Conservation (phyloP, 495 filamentous ascomycete species). For the Paragyromitra xinjiangensis region DNA sequence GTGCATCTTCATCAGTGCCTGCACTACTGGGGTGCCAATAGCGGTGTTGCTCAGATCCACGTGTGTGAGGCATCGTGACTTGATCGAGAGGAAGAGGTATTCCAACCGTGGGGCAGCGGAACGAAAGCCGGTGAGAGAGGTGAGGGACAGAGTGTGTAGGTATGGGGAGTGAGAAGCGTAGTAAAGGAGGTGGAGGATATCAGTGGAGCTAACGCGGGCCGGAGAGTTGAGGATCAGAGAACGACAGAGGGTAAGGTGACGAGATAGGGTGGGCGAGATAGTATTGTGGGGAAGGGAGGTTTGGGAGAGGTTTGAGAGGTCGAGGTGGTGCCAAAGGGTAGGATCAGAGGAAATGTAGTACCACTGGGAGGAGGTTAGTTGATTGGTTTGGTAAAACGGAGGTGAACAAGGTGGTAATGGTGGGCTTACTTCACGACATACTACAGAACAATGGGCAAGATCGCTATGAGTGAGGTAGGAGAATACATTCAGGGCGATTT, state of each 20-base stretch:
- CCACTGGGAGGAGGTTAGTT: conserved; percentile 45
- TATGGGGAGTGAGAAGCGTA: conserved; percentile 32
- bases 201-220: conserved; percentile 13
- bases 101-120: conserved; percentile 32
- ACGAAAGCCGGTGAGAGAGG: conserved; percentile 38
- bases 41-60: conserved; percentile 49
- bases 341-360: conserved; percentile 50
- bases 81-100: conserved; percentile 46
- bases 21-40: conserved; percentile 45
- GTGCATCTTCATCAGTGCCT: conserved; percentile 47
- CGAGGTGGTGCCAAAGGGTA: conserved; percentile 47
- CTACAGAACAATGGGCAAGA: conserved; percentile 44
- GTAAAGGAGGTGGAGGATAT: conserved; percentile 38
- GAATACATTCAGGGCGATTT: conserved; percentile 54
- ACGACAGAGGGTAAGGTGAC: conserved; percentile 32
- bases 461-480: conserved; percentile 50
- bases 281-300: conserved; percentile 34
- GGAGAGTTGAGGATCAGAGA: conserved; percentile 47
- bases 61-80: conserved; percentile 34
- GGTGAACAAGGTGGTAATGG: background rate
- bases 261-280: conserved; percentile 29
- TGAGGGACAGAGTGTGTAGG: conserved; percentile 31
- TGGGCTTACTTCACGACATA: conserved; percentile 54
- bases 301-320: conserved; percentile 46
- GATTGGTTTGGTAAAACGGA: background rate